Evolutionary conservation across 108 stramenopile species (phyloP).

Genomic region (Bacterosira constricta): DNA sequence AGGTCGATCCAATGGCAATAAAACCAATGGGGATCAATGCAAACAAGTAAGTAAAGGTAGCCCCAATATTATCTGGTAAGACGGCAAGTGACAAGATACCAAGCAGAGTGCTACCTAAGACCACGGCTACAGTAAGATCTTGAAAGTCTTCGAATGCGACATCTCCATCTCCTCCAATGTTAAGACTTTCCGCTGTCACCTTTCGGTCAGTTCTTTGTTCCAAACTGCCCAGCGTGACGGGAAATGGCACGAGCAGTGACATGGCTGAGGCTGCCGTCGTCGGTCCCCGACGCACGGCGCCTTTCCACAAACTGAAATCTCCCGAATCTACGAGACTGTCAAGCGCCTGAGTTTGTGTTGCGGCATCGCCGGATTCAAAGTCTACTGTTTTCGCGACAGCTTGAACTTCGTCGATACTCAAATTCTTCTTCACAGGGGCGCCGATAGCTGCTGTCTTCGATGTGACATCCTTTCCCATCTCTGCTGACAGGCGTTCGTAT

Average conservation of each 20-base stretch:
- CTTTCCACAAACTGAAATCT: constrained; percentile 60
- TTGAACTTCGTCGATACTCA: constrained; percentile 35
- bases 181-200: constrained; percentile 61
- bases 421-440: constrained; percentile 19
- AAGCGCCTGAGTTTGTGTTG: constrained; percentile 48
- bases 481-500: constrained; percentile 55
- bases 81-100: constrained; percentile 68
- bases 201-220: constrained; percentile 62
- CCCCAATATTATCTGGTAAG: constrained; percentile 79
- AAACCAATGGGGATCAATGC: constrained; percentile 83
- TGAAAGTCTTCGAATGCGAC: constrained; percentile 87
- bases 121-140: constrained; percentile 73
- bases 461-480: constrained; percentile 38
- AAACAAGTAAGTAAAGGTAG: constrained; percentile 78
- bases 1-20: constrained; percentile 72
- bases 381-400: constrained; percentile 40
- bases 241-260: constrained; percentile 49
- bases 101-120: constrained; percentile 53
- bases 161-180: constrained; percentile 66
- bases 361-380: constrained; percentile 51
- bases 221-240: constrained; percentile 66
- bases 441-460: constrained; percentile 12
- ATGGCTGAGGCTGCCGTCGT: constrained; percentile 38
- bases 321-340: constrained; percentile 56
- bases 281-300: constrained; percentile 40